A percentile compares a stretch with the other conserved stretches of the same genome.
These are phyloP conservation scores for Colletotrichum sojae DNA, from an alignment of 2,329 filamentous ascomycete species.

Conservation along the genomic window DNA sequence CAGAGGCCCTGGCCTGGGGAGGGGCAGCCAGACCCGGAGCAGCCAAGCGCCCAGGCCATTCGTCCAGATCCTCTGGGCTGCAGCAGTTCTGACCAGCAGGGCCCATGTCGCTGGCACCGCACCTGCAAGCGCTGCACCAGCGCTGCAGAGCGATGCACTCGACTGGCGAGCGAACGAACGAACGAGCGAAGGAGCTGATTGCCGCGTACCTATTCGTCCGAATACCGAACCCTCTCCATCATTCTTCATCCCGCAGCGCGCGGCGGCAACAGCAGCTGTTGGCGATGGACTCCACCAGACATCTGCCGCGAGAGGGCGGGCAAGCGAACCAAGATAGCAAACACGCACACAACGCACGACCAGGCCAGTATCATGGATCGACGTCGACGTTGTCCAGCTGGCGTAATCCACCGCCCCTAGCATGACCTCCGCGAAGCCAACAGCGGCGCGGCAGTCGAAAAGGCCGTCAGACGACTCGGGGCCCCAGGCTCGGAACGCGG, in stretches of 20 bases:
- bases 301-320: neutral
- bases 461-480: neutral
- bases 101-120: constrained; percentile 38
- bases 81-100: constrained; percentile 37
- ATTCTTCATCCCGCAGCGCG: constrained; percentile 21
- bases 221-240: constrained; percentile 21
- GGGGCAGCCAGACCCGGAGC: constrained; percentile 22
- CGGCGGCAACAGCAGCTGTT: neutral
- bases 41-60: constrained; percentile 30
- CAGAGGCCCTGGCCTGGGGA: constrained; percentile 2
- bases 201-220: constrained; percentile 17
- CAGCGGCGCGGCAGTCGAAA: too few relatives aligned
- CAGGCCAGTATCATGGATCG: neutral
- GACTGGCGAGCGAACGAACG: constrained; percentile 20
- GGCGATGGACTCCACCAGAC: neutral
- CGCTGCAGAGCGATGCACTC: neutral
- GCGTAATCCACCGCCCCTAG: neutral
- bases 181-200: neutral
- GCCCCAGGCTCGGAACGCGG: too few relatives aligned
- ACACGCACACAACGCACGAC: too few relatives aligned
- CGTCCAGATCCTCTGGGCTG: constrained; percentile 37
- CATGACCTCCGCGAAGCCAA: too few relatives aligned
- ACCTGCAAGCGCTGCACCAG: constrained; percentile 22
- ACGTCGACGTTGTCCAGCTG: constrained; percentile 9
- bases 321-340: neutral